These are phyloP conservation scores for Hypoxylon rickii DNA, from an alignment of 495 filamentous ascomycete genomes.

Conservation along the genomic window DNA sequence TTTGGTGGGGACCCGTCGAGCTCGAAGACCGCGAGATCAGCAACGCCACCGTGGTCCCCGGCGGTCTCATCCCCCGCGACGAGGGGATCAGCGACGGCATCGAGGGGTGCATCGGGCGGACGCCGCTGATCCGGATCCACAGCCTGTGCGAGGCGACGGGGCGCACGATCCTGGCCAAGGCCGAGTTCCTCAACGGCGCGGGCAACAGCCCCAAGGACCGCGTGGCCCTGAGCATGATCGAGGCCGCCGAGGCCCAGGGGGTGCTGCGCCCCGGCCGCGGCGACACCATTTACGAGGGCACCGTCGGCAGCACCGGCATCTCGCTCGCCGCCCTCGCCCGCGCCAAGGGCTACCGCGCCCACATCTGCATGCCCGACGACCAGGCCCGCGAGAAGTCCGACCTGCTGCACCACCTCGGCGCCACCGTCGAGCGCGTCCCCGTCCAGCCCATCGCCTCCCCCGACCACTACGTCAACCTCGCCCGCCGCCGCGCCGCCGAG, in stretches of 20 bases:
- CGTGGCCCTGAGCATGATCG: constrained; percentile 88
- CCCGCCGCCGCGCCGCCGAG: constrained; percentile 71
- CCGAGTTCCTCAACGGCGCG: constrained; percentile 96
- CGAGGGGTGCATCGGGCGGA: constrained; percentile 92
- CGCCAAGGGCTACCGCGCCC: constrained; percentile 85
- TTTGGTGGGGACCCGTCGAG: constrained; percentile 49
- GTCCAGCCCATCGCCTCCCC: constrained; percentile 90
- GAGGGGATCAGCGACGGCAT: constrained; percentile 66
- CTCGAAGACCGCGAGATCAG: constrained; percentile 57
- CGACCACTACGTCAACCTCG: constrained; percentile 92
- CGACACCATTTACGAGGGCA: constrained; percentile 96
- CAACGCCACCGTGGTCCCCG: neutral
- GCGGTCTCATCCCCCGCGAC: constrained; percentile 12
- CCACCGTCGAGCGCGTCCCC: constrained; percentile 82
- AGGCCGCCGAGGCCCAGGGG: constrained; percentile 78
- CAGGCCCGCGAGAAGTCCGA: constrained; percentile 86
- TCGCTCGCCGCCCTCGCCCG: constrained; percentile 87
- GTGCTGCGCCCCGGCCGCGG: constrained; percentile 78
- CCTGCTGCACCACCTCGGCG: constrained; percentile 87
- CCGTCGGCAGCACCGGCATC: constrained; percentile 91
- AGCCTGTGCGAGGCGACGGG: constrained; percentile 90
- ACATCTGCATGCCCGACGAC: constrained; percentile 98
- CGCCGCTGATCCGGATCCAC: constrained; percentile 85
- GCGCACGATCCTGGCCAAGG: constrained; percentile 90
- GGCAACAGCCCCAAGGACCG: constrained; percentile 95